phyloP scores from a whole-genome alignment of 176 grass and related monocot genomes.

The Urochloa ruziziensis region DNA sequence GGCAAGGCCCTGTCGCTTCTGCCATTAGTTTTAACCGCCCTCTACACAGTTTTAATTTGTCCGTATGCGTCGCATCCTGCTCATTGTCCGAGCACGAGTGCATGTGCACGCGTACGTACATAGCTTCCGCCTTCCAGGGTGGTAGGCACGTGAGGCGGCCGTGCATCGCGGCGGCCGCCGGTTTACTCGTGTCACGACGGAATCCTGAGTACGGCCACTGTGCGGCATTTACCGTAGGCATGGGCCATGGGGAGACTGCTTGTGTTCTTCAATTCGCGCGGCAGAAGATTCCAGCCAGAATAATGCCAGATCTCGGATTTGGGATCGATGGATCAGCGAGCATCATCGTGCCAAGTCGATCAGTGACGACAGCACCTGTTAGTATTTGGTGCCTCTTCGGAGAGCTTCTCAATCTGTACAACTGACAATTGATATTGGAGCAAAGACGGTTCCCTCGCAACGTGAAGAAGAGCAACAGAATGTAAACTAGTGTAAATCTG shows the following conservation, averaged over 20 bases:
- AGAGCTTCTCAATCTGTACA: too few relatives aligned
- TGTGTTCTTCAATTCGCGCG: background rate
- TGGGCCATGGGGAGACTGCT: background rate
- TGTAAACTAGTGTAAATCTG: too few relatives aligned
- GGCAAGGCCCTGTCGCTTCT: background rate
- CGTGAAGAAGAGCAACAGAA: too few relatives aligned
- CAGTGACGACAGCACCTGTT: too few relatives aligned
- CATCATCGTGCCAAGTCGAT: too few relatives aligned
- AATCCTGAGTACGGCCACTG: conserved; percentile 19
- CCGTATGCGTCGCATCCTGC: background rate
- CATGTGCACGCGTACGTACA: background rate
- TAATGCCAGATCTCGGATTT: background rate
- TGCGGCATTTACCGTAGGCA: background rate
- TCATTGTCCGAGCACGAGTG: background rate
- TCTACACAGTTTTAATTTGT: background rate
- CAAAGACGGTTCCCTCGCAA: too few relatives aligned
- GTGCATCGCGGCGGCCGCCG: conserved; percentile 2
- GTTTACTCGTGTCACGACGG: conserved; percentile 11
- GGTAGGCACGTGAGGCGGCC: conserved; percentile 3
- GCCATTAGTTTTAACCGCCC: background rate
- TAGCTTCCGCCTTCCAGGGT: background rate
- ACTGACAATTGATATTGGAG: too few relatives aligned
- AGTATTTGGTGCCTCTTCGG: too few relatives aligned
- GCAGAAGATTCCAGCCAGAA: background rate
- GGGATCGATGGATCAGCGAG: background rate